Base-by-base conservation (phyloP, 805 yeast genomes). In the Wickerhamiella sorbophila region DNA sequence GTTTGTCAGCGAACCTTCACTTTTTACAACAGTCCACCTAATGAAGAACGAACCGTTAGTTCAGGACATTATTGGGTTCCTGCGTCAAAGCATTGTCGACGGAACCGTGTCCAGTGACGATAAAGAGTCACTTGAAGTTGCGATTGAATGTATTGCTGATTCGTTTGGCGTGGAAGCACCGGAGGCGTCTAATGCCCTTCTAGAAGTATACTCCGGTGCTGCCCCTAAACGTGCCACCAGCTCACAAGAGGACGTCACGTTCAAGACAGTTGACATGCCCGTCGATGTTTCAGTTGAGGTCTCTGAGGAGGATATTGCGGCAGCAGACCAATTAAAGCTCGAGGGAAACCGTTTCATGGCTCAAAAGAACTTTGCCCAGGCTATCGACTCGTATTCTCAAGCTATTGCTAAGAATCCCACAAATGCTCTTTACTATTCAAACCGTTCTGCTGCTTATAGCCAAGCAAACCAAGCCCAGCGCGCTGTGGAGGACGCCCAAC, bases 391-490 rank as follows among this genome's bases (percentile, higher is more conserved):
- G 50, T 91, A 91, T 63, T 72, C 94, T 5, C 75, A 74, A 42
- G 97, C 97, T 9, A 74, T 91, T 51, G 74, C 63, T 19, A 62
- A 78, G 47, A 69, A 76, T 49, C 75, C 86, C 42, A 60, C 69
- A 15, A 86, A 85, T 59, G 86, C 87, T 15, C 83, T 91, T 17
- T 91, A 79, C 62, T 74, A 72, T 47, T 86, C 97, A 29, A 91
- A 91, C 65, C 77, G 98, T 57, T 97, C 98, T 12, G 98, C 98
- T 34, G 97, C 97, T 2, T 77, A 82, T 62, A 81, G 94, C 9
- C 83, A 95, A 4, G 55, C 72, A 24, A 71, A 75, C 48, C 67
- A 85, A 46, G 87, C 82, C 57, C 79, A 74, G 14, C 65, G 71
- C 48, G 97, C 98, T 2, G 72, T 81, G 33, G 66, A 66, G 36